Base-by-base conservation (phyloP, 495 filamentous ascomycete species). In the Aspergillus ellipticus region DNA sequence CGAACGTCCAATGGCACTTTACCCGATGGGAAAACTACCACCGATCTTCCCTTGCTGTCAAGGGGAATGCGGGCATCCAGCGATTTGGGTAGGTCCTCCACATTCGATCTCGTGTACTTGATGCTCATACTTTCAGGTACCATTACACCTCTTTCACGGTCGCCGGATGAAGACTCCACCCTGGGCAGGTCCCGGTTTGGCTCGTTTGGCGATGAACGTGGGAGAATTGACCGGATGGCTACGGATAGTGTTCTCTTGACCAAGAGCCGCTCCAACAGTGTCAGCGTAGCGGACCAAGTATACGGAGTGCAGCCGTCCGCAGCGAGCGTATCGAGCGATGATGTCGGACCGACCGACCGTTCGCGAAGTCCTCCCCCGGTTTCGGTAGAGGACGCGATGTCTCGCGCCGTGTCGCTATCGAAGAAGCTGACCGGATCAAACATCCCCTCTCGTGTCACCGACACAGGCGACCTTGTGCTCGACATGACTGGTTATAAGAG, bases 401-500 rank as follows among this genome's bases (percentile, higher is more conserved):
- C 87, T 41, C 85, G 95, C 54, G 95, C 94, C 5, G 84, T 89
- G 53, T 83, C 88, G 16, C 77, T 98, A 5, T 96, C 92, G 19
- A 88, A 92, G 66, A 90, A 95, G 67, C 77, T 98, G 10, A 88
- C 88, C 20, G 82, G 80, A 1, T 94, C 90, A 26, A 97, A 97
- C 65, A 98, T 98, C 50, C 90, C 87, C 16, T 92, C 88, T 26
- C 89, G 92, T 60, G 84, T 98, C 29, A 97, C 85, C 3, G 93
- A 96, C 22, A 88, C 80, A 1, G 94, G 95, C n/a, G 95, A 98
- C 70, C 74, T 98, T 31, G 97, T 96, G 93, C 73, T 98, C 55
- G 94, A 98, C 65, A 97, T 98, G 92, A 93, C 92, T 3, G 90
- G 90, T 0, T 97, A 96, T 66, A 97, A 97, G 65, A 86, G 85